Evolutionary conservation across 2,329 filamentous ascomycete genomes (phyloP), one percentile per base, ranked within the genome.

Genomic region (Diaporthe sp.): DNA sequence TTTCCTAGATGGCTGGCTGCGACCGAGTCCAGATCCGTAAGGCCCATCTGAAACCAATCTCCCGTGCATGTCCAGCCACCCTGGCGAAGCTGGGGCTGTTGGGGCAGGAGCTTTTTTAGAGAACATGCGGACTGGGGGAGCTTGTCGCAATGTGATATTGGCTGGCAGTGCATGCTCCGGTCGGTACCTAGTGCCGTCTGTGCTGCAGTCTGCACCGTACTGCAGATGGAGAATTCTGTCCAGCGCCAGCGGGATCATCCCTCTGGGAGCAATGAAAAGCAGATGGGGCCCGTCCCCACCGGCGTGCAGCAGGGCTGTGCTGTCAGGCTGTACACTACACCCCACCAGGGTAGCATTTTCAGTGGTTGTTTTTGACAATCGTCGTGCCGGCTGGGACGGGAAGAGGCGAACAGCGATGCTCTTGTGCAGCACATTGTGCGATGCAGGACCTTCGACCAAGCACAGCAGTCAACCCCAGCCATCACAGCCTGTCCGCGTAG

Each of bases 1-100:
- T 67, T 67, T 67, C 42, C 30, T 67, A 30, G 42, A 22, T 67
- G 61, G 61, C 42, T 67, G 57, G 57, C 57, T 28, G 64, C 45
- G 45, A 67, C 64, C 64, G 61, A 67, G 64, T 67, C 64, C 64
- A 67, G 64, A 67, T 67, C 15, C 30, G 61, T 66, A 50, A 19
- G 30, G 42, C 28, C 61, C 61, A 67, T 67, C 45, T 52, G 64
- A 67, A 67, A 67, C 64, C 64, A 67, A 38, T 67, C 64, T 67
- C 64, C 61, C 64, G 64, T 52, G 64, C 64, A 54, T 67, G 30
- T 67, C 64, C 64, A 67, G 64, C 64, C 64, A 67, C 64, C 45
- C 45, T 52, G 64, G 52, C 15, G 64, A 10, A 67, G 64, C 64
- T 67, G 64, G 64, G 61, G 61, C 28, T 30, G 58, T 6, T 42